These are phyloP conservation scores for Raphanus raphanistrum DNA, from an alignment of 345 rosid species.

Conservation along the genomic window DNA sequence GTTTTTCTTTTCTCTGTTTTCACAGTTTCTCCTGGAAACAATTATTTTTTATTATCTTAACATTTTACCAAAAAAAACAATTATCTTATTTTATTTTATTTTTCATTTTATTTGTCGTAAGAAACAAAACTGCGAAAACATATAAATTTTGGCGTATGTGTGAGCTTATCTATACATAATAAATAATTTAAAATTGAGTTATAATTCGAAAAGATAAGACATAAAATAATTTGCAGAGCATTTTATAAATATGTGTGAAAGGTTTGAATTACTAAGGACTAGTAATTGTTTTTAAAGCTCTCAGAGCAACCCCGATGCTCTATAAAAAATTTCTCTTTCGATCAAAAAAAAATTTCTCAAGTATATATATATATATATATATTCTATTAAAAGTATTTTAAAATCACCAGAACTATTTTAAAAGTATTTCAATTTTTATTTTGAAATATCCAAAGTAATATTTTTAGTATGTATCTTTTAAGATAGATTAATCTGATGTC, in stretches of 20 bases:
- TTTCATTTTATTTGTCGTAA: no score
- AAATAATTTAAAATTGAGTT: not conserved
- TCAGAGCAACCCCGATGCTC: not conserved
- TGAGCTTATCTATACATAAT: not conserved
- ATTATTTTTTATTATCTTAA: not conserved
- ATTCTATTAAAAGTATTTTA: no score
- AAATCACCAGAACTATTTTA: not conserved
- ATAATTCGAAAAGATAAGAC: not conserved
- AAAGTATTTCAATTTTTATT: not conserved
- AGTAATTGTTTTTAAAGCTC: not conserved
- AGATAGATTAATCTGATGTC: no score
- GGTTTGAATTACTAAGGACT: not conserved
- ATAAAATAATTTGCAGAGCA: not conserved
- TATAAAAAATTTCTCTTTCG: no score
- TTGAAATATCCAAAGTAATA: not conserved
- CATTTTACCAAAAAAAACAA: no score
- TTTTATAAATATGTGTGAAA: not conserved
- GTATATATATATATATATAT: no score
- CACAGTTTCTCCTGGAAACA: not conserved
- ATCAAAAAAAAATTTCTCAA: no score
- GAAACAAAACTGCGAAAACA: not conserved
- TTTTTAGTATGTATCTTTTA: no score
- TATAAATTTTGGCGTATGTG: not conserved
- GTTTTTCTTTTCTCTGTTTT: not conserved
- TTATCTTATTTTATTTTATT: no score